Evolutionary conservation across 225 moss, liverwort and hornwort species (phyloP), one percentile per base, ranked within the genome.

Genomic region (Climacium dendroides): DNA sequence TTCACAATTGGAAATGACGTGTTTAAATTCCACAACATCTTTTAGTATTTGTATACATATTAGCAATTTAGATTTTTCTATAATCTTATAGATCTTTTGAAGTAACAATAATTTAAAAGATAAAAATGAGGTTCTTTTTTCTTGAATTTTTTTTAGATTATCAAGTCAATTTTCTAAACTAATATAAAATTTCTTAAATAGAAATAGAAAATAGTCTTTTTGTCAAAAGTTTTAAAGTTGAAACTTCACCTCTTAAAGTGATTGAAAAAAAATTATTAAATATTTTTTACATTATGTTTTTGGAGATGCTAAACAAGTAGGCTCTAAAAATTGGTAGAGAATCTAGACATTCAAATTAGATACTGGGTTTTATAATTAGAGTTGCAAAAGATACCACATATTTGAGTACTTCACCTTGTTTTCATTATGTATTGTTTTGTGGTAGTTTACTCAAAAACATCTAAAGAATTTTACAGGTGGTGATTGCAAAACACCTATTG

Each of bases 401-500:
- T 50, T 32, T 50, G 20, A 50, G 2, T 2, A 32, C 5, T 74
- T 3, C 8, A 50, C 8, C 1, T 34, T 28, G 2, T 74, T 74
- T 74, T 13, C 20, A 50, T 34, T 0, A 48, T 13, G 5, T 8
- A 8, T 50, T 50, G 34, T 50, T 34, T 12, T 50, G 3, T 50
- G 0, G 13, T 0, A 7, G 2, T 34, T 22, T 50, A 11, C 5
- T 50, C 9, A 28, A 26, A 71, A 25, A 26, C 5, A 43, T 3
- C 28, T 2, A 25, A 15, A 41, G 3, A 41, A 39, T 7, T 15
- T 72, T 28, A 9, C 18, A 47, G 4, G 4, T 4, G 7, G 13
- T 60, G 60, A 60, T 26, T 60, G 12, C 26, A 60, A 15, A 28
- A 13, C 6, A 13, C 26, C 1, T 26, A 13, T 2, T 60, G 6